phyloP scores from a whole-genome alignment of 345 rosid genomes.

The Leavenworthia alabamica region DNA sequence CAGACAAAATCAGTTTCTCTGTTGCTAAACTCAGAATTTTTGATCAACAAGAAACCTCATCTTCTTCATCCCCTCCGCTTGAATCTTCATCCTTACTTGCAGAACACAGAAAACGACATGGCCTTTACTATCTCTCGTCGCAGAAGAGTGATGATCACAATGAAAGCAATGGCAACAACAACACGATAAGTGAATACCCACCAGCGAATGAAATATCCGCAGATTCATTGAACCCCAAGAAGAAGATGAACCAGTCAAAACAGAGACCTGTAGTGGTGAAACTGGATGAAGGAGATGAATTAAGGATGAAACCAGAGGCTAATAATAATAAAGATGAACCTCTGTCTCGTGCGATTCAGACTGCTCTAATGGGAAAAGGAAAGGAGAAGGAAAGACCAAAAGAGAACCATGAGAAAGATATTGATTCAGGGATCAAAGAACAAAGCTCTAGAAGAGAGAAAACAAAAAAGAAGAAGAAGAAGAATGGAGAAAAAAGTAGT shows the following conservation, averaged over 20 bases:
- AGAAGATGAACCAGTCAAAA: slow-evolving; percentile 51
- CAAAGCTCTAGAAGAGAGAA: slow-evolving; percentile 34
- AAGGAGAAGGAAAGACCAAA: slow-evolving; percentile 65
- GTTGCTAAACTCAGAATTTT: slow-evolving; percentile 32
- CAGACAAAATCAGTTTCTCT: slow-evolving; percentile 40
- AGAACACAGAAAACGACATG: slow-evolving; percentile 88
- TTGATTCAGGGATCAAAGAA: slow-evolving; percentile 48
- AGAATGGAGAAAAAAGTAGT: slow-evolving; percentile 41
- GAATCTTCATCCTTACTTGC: slow-evolving; percentile 74
- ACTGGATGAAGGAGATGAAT: slow-evolving; percentile 58
- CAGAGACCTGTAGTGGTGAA: slow-evolving; percentile 91
- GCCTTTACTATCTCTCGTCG: slow-evolving; percentile 67
- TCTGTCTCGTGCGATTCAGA: slow-evolving; percentile 60
- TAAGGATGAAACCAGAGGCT: slow-evolving; percentile 32
- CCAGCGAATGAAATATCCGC: slow-evolving; percentile 71
- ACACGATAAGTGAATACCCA: slow-evolving; percentile 52
- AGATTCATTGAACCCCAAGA: slow-evolving; percentile 49
- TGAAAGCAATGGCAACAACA: slow-evolving; percentile 1
- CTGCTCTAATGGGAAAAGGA: slow-evolving; percentile 54
- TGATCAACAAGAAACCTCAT: slow-evolving; percentile 52
- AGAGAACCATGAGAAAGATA: slow-evolving; percentile 29
- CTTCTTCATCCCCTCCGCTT: slow-evolving; percentile 10
- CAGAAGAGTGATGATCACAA: slow-evolving; percentile 38
- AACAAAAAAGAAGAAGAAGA: slow-evolving; percentile 42
- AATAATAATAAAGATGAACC: slow-evolving; percentile 36